Percentiles rank a stretch among this genome's conserved stretches.
Conservation (phyloP, 257 asterid genomes). For the Echium plantagineum region DNA sequence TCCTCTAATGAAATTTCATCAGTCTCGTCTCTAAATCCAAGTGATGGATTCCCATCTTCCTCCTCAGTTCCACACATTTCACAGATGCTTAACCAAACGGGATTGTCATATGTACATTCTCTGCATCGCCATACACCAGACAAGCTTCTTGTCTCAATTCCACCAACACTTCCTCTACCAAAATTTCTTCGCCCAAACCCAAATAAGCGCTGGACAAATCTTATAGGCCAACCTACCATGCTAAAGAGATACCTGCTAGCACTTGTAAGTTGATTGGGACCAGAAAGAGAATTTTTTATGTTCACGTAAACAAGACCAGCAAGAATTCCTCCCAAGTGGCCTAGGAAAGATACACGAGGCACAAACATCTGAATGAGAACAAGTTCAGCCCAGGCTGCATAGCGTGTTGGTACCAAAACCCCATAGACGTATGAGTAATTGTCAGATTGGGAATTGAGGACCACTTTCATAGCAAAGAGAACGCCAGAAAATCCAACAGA, state of each 20-base stretch:
- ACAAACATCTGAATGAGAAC: slow-evolving; percentile 70
- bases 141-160: slow-evolving; percentile 10
- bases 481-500: slow-evolving; percentile 89
- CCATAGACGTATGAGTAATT: slow-evolving; percentile 60
- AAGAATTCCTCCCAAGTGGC: slow-evolving; percentile 83
- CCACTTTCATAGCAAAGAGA: slow-evolving; percentile 91
- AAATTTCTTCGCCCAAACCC: slow-evolving; percentile 19
- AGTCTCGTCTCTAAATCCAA: slow-evolving; percentile 5
- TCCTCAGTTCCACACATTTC: slow-evolving; percentile 66
- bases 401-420: slow-evolving; percentile 63
- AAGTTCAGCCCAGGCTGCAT: slow-evolving; percentile 97
- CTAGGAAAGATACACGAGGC: slow-evolving; percentile 87
- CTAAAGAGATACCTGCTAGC: slow-evolving; percentile 28
- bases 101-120: slow-evolving; percentile 66
- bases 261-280: slow-evolving; percentile 33
- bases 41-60: slow-evolving; percentile 7
- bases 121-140: slow-evolving; percentile 57
- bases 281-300: slow-evolving; percentile 29
- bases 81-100: slow-evolving; percentile 29
- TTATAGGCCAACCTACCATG: slow-evolving; percentile 50
- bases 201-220: slow-evolving; percentile 19
- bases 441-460: slow-evolving; percentile 57
- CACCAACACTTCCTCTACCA: slow-evolving; percentile 50
- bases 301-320: slow-evolving; percentile 61
- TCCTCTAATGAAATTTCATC: slow-evolving; percentile 43